Evolutionary conservation across 1,139 yeast genomes (phyloP).

Genomic region (Protomyces pachydermus): DNA sequence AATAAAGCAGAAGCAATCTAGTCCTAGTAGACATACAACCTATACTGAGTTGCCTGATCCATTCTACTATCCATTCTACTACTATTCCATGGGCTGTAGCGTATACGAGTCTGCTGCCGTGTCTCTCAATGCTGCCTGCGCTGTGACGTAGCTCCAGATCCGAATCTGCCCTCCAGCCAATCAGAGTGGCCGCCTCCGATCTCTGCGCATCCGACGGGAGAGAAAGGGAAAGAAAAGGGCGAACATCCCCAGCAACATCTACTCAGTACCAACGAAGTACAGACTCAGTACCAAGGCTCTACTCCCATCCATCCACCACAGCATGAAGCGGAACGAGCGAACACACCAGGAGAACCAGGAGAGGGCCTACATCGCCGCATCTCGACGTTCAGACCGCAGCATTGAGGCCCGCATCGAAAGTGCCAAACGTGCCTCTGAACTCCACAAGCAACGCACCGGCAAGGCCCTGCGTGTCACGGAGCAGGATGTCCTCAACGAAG

Average conservation of each 20-base stretch:
- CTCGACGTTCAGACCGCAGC: constrained; percentile 24
- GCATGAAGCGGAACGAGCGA: neutral
- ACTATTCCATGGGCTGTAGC: too few species aligned
- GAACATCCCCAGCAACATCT: neutral
- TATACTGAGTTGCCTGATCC: too few species aligned
- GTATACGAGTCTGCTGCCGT: too few species aligned
- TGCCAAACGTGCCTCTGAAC: constrained; percentile 22
- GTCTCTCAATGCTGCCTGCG: too few species aligned
- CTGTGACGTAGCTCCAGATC: too few species aligned
- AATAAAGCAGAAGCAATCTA: too few species aligned
- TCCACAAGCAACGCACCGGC: constrained; percentile 25
- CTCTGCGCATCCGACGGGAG: neutral
- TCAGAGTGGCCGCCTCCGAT: too few species aligned
- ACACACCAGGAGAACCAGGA: constrained; percentile 15
- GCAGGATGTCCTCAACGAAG: constrained; percentile 23
- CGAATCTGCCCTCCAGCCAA: too few species aligned
- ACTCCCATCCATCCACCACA: neutral
- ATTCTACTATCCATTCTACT: too few species aligned
- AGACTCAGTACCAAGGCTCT: too few species aligned
- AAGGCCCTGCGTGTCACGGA: constrained; percentile 25
- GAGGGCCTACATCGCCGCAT: constrained; percentile 27
- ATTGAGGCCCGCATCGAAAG: constrained; percentile 26
- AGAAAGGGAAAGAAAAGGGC: neutral
- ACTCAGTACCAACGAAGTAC: too few species aligned
- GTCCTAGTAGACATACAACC: too few species aligned